Evolutionary conservation across 2,329 filamentous ascomycete species (phyloP), one percentile per base, ranked within the genome.

Genomic region (Gaeumannomyces sp.): DNA sequence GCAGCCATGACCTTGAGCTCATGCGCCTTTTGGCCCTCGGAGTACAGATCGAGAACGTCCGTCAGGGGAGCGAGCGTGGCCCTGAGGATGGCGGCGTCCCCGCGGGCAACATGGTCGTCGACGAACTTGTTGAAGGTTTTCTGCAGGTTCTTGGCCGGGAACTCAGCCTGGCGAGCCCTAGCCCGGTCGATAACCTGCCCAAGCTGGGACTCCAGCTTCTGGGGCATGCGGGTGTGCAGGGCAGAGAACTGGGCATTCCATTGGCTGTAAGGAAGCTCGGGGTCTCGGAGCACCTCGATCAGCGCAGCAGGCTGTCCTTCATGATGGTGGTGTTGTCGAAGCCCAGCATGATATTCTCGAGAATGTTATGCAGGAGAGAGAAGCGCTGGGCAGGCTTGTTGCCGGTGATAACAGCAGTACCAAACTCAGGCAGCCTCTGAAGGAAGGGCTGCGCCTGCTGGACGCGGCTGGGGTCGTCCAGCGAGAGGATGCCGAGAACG

Each of bases 261-360:
- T 77, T 99, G 93, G 76, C 94, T 93, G 75, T 95, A 99, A 1
- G 95, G 95, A 68, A 99, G 85, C 72, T 97, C 93, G 1, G 90
- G 88, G 73, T 97, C 87, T 58, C 94, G 89, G 28, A 99, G 85
- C 14, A 99, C 93, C 66, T 92, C 87, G n/a, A 97, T 88, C 53
- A 98, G 83, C 74, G 91, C 78, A 91, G 92, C 28, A 99, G 82
- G 1, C 93, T 95, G 66, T 87, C 78, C 63, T 87, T 85, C 94
- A 99, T 97, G 77, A 98, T 93, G 70, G 97, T 89, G 70, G 96
- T 94, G 84, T 99, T 99, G 79, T 99, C 95, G 74, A 92, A 99
- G 66, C 95, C 95, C 72, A 89, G 83, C 22, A 99, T 85, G 69
- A 99, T 98, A 78, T 97, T 93, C 73, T 85, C 81, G 60, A 98